These are phyloP conservation scores for Rhodotorula sp. DNA, from an alignment of 1,284 basidiomycete species.

Conservation along the genomic window DNA sequence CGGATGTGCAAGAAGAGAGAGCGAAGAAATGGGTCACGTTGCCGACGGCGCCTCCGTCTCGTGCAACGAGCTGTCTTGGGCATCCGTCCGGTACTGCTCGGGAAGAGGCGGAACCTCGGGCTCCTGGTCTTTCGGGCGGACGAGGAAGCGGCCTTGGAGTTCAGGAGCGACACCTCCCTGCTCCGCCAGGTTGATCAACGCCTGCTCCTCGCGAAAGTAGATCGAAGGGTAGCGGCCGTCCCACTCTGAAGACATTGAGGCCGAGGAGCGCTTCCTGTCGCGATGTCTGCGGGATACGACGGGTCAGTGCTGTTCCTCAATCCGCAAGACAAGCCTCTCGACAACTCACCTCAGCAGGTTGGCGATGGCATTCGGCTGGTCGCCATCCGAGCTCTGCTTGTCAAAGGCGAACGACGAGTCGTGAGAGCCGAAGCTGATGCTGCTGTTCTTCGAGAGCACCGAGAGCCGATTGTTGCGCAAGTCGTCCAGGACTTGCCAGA, in stretches of 20 bases:
- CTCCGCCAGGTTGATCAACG: constrained; percentile 23
- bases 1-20: not conserved
- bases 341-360: constrained; percentile 13
- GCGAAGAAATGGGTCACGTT: not conserved
- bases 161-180: constrained; percentile 34
- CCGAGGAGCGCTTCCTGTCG: constrained; percentile 18
- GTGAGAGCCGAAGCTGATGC: constrained; percentile 19
- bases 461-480: constrained; percentile 24
- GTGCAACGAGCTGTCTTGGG: not conserved
- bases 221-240: constrained; percentile 26
- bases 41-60: not conserved
- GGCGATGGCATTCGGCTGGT: constrained; percentile 48
- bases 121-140: constrained; percentile 12
- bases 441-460: constrained; percentile 16
- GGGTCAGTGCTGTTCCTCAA: not conserved
- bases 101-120: constrained; percentile 9
- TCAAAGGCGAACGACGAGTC: constrained; percentile 54
- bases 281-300: constrained; percentile 9
- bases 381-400: constrained; percentile 47
- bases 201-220: constrained; percentile 31
- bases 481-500: constrained; percentile 34
- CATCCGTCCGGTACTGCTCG: constrained; percentile 4
- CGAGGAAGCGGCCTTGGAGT: constrained; percentile 27
- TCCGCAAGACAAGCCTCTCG: no score
- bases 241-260: constrained; percentile 13